Evolutionary conservation across 2,329 filamentous ascomycete genomes (phyloP), one percentile per base, ranked within the genome.

Genomic region (Microcyclosporella mali): DNA sequence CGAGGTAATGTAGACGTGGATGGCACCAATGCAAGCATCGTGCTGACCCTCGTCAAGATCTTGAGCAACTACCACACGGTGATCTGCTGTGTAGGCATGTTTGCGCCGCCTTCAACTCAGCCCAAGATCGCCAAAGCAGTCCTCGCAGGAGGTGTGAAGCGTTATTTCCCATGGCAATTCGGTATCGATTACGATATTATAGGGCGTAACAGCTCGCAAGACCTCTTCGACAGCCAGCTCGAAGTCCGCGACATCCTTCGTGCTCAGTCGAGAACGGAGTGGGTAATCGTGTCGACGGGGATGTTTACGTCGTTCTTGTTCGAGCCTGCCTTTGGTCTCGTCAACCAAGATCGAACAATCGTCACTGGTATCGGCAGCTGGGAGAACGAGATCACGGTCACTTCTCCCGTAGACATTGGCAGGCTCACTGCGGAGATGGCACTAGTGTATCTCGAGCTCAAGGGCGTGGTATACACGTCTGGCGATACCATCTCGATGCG

Each of bases 271-370:
- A 16, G 17, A n/a, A 52, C 43, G 4, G 28, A 49, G 0, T 87
- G 82, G 83, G 68, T 74, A 3, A 74, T 86, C 44, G 68, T 86
- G 1, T 80, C 76, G n/a, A 82, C 79, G 10, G 83, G 82, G 0
- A 68, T 87, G 48, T 87, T 86, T 54, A 82, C 77, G 66, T 81
- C 75, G 51, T 87, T 86, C 55, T 55, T 87, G 14, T 85, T 87
- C 54, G 70, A 79, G 45, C 57, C 65, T 1, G 71, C 61, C 2
- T 86, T 84, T 63, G 82, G 81, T 0, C 70, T 84, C 3, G 78
- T 86, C 0, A 73, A 80, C 53, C 47, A 74, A 0, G 43, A 41
- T 21, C 46, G 35, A 15, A 42, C 41, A 17, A 31, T 41, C 3
- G 46, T 52, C 10, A 55, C 39, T 1, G 81, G 72, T 0, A 62